A percentile compares a stretch with the other conserved stretches of the same genome.
Evolutionary conservation across 306 rosid species (phyloP).

Genomic region (Vigna radiata): DNA sequence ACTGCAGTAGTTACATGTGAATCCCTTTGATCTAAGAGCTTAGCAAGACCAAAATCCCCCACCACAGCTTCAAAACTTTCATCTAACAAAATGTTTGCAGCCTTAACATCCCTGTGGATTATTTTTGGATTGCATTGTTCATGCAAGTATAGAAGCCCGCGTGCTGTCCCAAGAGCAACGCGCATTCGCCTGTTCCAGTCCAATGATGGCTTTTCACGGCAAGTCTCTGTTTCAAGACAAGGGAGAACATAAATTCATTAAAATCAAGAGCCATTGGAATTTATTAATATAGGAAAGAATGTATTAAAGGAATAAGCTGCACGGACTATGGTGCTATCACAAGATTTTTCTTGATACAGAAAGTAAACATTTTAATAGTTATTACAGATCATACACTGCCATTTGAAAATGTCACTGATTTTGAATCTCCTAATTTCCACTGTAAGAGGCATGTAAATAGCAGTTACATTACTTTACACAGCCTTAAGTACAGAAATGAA

Average conservation of each 20-base stretch:
- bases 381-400: conserved; percentile 14
- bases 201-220: conserved; percentile 76
- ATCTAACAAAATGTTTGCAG: conserved; percentile 93
- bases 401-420: conserved; percentile 38
- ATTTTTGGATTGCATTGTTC: conserved; percentile 95
- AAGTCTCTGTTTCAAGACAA: conserved; percentile 59
- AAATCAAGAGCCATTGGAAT: background rate
- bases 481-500: background rate
- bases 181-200: conserved; percentile 86
- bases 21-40: conserved; percentile 92
- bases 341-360: background rate
- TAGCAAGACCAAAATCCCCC: conserved; percentile 98
- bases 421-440: conserved; percentile 16
- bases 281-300: background rate
- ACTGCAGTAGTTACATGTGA: conserved; percentile 98
- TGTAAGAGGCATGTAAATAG: background rate
- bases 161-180: conserved; percentile 85
- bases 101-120: conserved; percentile 97
- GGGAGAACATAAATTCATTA: conserved; percentile 26
- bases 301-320: conserved; percentile 1
- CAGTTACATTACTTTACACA: background rate
- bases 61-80: conserved; percentile 95
- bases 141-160: conserved; percentile 91
- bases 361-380: conserved; percentile 1
- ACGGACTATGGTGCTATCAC: conserved; percentile 9